Base-by-base conservation (phyloP, 2,329 filamentous ascomycete species). In the Stylonectria norvegica region DNA sequence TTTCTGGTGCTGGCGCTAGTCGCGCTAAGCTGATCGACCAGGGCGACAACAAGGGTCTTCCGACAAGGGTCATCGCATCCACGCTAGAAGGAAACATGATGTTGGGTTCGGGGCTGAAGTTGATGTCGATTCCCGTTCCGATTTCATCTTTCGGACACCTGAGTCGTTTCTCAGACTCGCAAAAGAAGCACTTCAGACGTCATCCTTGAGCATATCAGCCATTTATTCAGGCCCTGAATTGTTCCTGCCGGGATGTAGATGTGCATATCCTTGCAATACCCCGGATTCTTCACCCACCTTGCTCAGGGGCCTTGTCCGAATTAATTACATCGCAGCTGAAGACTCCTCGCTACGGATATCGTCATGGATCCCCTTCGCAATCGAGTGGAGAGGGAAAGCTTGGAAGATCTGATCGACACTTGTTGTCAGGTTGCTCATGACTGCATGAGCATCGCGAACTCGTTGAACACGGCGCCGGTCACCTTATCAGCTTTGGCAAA, bases 381-480 rank as follows among this genome's bases (percentile, higher is more conserved):
- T 34, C 54, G 54, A 33, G 40, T 56, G 32, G 45, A 53, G 36
- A 52, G 48, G 33, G 50, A 55, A 43, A 49, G 37, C 35, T 40
- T 57, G 20, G 44, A 57, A 20, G 53, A 57, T 29, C 38, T 57
- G 19, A 56, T 57, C 23, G 45, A 50, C 19, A 48, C 51, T 29
- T 57, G 55, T 42, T 43, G 45, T n/a, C 55, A 55, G 25, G 47
- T 57, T 19, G 47, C 55, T n/a, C 42, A 48, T 10, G 55, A 57
- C 28, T 57, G 50, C 45, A 51, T 36, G 33, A 42, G 41, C 34
- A 45, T 57, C 22, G 52, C 55, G 35, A 57, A 55, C 30, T 56
- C 47, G 29, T 53, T 57, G 20, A 57, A 57, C 30, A 57, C 55
- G 12, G 53, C 50, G n/a, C 55, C 55, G 6, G 55, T 57, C 28